phyloP scores from a whole-genome alignment of 306 rosid species.

The Castanopsis chinensis region DNA sequence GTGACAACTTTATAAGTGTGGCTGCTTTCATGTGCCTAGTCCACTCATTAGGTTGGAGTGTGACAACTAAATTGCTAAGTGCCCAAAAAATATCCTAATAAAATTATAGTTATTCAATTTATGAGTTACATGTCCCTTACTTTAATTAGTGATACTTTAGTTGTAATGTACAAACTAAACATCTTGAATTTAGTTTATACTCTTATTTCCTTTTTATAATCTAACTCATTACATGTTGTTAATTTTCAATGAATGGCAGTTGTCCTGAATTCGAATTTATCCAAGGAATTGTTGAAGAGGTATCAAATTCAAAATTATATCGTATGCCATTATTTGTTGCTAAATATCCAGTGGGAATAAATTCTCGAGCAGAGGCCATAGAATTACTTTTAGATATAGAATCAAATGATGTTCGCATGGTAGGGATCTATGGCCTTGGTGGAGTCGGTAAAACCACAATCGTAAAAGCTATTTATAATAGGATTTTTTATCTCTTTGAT shows the following conservation, averaged over 20 bases:
- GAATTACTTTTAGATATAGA: background rate
- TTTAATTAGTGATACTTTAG: no score
- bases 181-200: no score
- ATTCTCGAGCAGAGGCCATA: background rate
- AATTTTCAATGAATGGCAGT: background rate
- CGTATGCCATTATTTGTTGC: background rate
- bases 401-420: background rate
- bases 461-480: background rate
- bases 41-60: no score
- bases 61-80: no score
- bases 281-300: background rate
- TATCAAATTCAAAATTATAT: background rate
- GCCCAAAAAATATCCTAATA: no score
- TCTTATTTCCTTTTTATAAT: background rate
- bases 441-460: slow-evolving; percentile 32
- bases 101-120: no score
- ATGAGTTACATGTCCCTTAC: no score
- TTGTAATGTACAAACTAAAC: no score
- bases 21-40: no score
- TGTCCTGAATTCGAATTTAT: background rate
- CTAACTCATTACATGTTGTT: background rate
- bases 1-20: no score
- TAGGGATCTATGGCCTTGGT: slow-evolving; percentile 36
- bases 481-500: slow-evolving; percentile 2
- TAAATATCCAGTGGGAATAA: background rate